Evolutionary conservation across 148 eudicot species (phyloP).

Genomic region (Rhododendron williamsianum): DNA sequence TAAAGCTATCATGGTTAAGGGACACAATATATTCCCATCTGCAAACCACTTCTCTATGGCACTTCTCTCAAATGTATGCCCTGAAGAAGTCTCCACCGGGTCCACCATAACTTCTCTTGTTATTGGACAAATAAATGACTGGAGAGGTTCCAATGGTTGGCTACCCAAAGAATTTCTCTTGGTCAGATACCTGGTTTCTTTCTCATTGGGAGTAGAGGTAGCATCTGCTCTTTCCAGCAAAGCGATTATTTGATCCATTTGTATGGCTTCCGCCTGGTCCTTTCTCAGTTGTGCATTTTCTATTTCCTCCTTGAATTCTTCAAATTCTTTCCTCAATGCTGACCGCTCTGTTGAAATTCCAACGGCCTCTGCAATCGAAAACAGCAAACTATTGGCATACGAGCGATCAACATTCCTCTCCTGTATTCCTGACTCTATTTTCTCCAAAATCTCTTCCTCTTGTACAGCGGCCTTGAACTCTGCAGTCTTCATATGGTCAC

Average conservation of each 20-base stretch:
- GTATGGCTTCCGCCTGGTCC: conserved; percentile 43
- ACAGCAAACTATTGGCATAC: conserved; percentile 29
- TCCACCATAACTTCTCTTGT: conserved; percentile 42
- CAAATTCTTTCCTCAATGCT: conserved; percentile 33
- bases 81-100: conserved; percentile 40
- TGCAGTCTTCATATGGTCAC: conserved; percentile 25
- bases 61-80: conserved; percentile 39
- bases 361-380: conserved; percentile 34
- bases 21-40: conserved; percentile 29
- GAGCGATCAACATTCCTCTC: conserved; percentile 38
- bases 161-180: conserved; percentile 35
- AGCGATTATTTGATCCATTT: conserved; percentile 39
- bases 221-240: conserved; percentile 43
- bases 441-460: conserved; percentile 37
- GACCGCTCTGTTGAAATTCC: conserved; percentile 35
- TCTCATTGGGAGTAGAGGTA: conserved; percentile 26
- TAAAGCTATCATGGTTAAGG: conserved; percentile 22
- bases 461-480: conserved; percentile 35
- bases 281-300: conserved; percentile 30
- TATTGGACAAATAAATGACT: conserved; percentile 39
- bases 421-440: conserved; percentile 35
- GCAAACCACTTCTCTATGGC: conserved; percentile 38
- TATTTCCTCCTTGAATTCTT: conserved; percentile 34
- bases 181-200: conserved; percentile 27
- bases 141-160: conserved; percentile 39